phyloP scores from a whole-genome alignment of 352 stramenopile species.

The Peronospora destructor region DNA sequence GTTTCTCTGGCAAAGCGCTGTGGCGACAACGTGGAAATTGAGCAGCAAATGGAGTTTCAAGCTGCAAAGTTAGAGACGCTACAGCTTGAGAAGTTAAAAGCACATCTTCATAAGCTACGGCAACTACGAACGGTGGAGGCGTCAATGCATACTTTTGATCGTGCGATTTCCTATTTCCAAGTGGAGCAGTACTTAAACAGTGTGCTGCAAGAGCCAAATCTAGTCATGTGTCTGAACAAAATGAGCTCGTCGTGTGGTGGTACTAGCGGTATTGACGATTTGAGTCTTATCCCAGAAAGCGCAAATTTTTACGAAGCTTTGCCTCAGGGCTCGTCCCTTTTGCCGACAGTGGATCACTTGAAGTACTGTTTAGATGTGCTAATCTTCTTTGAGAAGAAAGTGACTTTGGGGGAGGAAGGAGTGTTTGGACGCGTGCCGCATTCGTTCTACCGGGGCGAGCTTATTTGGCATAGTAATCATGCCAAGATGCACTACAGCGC shows the following conservation, averaged over 20 bases:
- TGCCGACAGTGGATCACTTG: constrained; percentile 61
- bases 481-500: constrained; percentile 29
- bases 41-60: constrained; percentile 52
- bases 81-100: constrained; percentile 59
- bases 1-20: constrained; percentile 51
- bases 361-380: constrained; percentile 82
- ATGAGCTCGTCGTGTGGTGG: constrained; percentile 46
- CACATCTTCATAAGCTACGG: constrained; percentile 59
- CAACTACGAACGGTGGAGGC: constrained; percentile 73
- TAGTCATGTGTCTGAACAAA: constrained; percentile 69
- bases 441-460: constrained; percentile 71
- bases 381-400: constrained; percentile 84
- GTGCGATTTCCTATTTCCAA: constrained; percentile 71
- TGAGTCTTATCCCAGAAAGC: constrained; percentile 52
- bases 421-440: constrained; percentile 65
- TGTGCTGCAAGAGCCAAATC: constrained; percentile 57
- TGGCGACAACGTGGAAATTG: constrained; percentile 52
- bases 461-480: constrained; percentile 51
- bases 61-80: constrained; percentile 63
- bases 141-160: constrained; percentile 73
- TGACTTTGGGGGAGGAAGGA: constrained; percentile 57
- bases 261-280: constrained; percentile 26
- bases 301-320: constrained; percentile 71
- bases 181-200: constrained; percentile 80
- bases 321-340: constrained; percentile 38